Base-by-base conservation (phyloP, 2,329 filamentous ascomycete genomes). In the Hypoxylon sp. region DNA sequence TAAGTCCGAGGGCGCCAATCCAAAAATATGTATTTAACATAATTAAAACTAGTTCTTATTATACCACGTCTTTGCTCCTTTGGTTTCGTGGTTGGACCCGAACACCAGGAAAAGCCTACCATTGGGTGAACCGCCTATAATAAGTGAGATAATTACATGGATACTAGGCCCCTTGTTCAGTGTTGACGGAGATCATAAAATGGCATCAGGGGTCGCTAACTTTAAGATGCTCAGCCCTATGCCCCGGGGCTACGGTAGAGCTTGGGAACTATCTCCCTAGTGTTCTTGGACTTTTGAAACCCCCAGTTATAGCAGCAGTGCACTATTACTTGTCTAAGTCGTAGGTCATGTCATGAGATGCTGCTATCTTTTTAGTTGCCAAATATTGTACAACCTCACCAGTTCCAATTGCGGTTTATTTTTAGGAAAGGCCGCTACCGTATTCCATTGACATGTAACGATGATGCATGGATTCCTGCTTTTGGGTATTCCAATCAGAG, bases 101-200 rank as follows among this genome's bases (percentile, higher is more conserved):
- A 59, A 40, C 21, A 45, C 21, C 48, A 46, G 56, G 56, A 44
- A 59, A 23, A 4, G 23, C 35, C 40, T 32, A 13, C 43, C 16
- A 59, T 59, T 59, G 56, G 56, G 25, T 20, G 7, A 36, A 23
- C 12, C 9, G 5, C 6, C 31, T n/a, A 54, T 59, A 59, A 57
- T 34, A 45, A 8, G 13, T 44, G 41, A 54, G 46, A 57, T 59
- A 59, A 51, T 53, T 48, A 57, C 56, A 56, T 54, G 56, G 56
- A 40, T 59, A 17, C 9, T 3, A 19, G 25, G 30, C 42, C 52
- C 47, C 19, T 47, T n/a, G n/a, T n/a, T n/a, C n/a, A n/a, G n/a
- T n/a, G 42, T 40, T 7, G 12, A 41, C 25, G 29, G 36, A 53
- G 40, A 51, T 54, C 43, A 45, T 20, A 20, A n/a, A 56, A 44